Base-by-base conservation (phyloP, 129 eudicot genomes). In the Flaveria linearis region DNA sequence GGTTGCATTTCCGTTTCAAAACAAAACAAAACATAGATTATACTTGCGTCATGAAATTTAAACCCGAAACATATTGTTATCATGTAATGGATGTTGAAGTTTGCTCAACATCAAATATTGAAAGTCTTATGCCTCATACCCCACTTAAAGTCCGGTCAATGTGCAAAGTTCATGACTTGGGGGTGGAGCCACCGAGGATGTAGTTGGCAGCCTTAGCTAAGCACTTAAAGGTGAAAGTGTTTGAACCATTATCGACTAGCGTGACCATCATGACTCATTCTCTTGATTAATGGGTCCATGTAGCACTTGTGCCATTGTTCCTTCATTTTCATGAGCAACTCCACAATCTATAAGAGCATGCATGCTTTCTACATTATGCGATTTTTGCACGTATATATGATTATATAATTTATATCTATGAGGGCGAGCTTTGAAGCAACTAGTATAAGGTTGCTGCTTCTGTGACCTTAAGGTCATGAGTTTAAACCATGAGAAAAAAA, bases 121-220 rank as follows among this genome's bases (percentile, higher is more conserved):
- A 36, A 36, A 36, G 41, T 36, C 41, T 5, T 36, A 36, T 7
- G 7, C 41, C 41, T 36, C 7, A 5, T 36, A 36, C 41, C 41
- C 41, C 41, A 36, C 41, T 0, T 36, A 30, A 6, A 43, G 46
- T 63, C 69, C 22, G 46, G 69, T 63, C 46, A 63, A 63, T 5
- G 16, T 46, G 46, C 17, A 15, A 63, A 9, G 33, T 28, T 9
- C 43, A 62, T 62, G 68, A 45, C 20, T 28, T 4, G 42, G 41
- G 39, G 45, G 45, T 28, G 68, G 68, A 62, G 68, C 68, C 68
- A 62, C 68, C 68, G 8, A 62, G 22, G 68, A 18, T 28, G 43
- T 62, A 62, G 42, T 28, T 62, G 68, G 68, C 68, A 62, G 68
- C 68, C 68, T 62, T 63, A 63, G 46, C 46, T 28, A 63, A 63